phyloP scores from a whole-genome alignment of 768 basidiomycete species.

The Rubroboletus satanas region DNA sequence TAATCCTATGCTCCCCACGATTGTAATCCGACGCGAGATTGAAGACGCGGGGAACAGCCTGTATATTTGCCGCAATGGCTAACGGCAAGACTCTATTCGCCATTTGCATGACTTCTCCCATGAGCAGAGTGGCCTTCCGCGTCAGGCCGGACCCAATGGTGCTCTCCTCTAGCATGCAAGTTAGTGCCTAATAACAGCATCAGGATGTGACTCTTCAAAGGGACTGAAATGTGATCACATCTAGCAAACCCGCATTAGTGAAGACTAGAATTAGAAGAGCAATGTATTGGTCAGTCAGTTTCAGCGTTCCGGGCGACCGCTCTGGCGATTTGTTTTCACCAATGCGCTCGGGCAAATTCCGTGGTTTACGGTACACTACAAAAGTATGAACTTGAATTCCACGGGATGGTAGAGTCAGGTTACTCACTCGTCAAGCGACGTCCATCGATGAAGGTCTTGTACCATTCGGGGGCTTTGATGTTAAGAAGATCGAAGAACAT shows the following conservation, averaged over 20 bases:
- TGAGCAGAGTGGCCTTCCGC: slow-evolving; percentile 84
- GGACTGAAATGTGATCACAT: slow-evolving; percentile 48
- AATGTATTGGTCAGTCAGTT: slow-evolving; percentile 90
- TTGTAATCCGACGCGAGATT: slow-evolving; percentile 76
- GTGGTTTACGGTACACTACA: slow-evolving; percentile 64
- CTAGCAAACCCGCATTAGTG: slow-evolving; percentile 81
- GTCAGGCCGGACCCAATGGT: slow-evolving; percentile 68
- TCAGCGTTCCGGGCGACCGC: slow-evolving; percentile 54
- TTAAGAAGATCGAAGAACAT: slow-evolving; percentile 92
- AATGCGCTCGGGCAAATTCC: slow-evolving; percentile 31
- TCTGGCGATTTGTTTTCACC: slow-evolving; percentile 43
- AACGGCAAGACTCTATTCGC: slow-evolving; percentile 85
- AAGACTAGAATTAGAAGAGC: slow-evolving; percentile 81
- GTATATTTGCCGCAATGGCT: slow-evolving; percentile 75
- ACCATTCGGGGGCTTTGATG: slow-evolving; percentile 91
- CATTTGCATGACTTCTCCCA: slow-evolving; percentile 88
- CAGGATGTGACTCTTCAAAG: slow-evolving; percentile 1
- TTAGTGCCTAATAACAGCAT: slow-evolving; percentile 59
- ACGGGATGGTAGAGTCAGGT: neutral
- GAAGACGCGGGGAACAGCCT: slow-evolving; percentile 85
- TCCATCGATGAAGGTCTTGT: slow-evolving; percentile 87
- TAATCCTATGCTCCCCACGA: slow-evolving; percentile 71
- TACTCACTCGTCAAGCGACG: slow-evolving; percentile 78
- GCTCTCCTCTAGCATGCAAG: slow-evolving; percentile 79
- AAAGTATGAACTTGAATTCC: neutral